Percentiles rank a stretch among this genome's conserved stretches.
Conservation (phyloP, 176 grass and related monocot species). For the Rhynchospora breviuscula region DNA sequence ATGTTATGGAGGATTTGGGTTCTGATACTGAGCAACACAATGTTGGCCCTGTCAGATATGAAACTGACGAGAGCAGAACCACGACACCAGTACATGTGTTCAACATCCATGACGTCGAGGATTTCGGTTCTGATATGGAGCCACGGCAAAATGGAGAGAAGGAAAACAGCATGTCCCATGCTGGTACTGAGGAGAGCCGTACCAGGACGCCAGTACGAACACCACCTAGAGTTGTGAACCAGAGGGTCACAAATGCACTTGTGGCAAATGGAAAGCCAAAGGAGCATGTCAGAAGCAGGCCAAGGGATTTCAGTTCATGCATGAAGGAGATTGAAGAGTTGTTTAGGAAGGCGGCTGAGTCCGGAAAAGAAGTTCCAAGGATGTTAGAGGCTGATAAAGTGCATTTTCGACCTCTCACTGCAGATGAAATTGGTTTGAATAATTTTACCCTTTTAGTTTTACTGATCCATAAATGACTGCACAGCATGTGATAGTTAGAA, state of each 20-base stretch:
- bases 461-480: constrained; percentile 6
- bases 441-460: background rate
- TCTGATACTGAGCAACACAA: constrained; percentile 13
- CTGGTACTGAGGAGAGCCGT: constrained; percentile 1
- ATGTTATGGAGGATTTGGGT: constrained; percentile 25
- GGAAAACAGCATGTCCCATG: constrained; percentile 14
- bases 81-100: constrained; percentile 24
- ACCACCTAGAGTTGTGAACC: background rate
- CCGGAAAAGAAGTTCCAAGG: constrained; percentile 89
- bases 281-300: constrained; percentile 36
- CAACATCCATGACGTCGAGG: background rate
- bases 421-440: constrained; percentile 64
- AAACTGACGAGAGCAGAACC: constrained; percentile 49
- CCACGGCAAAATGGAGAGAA: constrained; percentile 6
- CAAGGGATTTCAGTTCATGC: constrained; percentile 53
- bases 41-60: constrained; percentile 48
- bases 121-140: constrained; percentile 19
- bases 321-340: constrained; percentile 80
- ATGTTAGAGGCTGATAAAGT: constrained; percentile 97
- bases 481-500: constrained; percentile 20
- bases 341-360: constrained; percentile 83
- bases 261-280: constrained; percentile 49
- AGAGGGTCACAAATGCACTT: constrained; percentile 17
- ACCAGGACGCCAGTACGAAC: constrained; percentile 1
- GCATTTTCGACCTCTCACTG: constrained; percentile 59